Percentiles rank a stretch among this genome's conserved stretches.
phyloP scores from a whole-genome alignment of 75 land plant genomes.

The Selaginella moellendorffii region DNA sequence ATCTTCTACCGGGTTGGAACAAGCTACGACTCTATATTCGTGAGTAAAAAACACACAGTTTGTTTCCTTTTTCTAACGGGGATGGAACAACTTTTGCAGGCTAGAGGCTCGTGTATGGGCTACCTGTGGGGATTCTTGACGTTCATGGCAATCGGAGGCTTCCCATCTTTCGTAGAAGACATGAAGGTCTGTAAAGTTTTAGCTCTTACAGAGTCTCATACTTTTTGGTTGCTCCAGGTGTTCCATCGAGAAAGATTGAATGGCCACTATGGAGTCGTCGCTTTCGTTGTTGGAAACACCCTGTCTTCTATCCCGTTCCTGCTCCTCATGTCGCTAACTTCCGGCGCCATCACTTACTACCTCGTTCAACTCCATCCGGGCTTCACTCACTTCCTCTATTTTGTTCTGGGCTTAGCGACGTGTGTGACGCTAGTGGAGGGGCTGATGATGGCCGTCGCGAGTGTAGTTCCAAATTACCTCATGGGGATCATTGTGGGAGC shows the following conservation, averaged over 20 bases:
- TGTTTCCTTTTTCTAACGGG: too few relatives aligned
- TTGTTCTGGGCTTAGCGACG: neutral
- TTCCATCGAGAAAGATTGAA: neutral
- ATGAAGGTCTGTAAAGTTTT: neutral
- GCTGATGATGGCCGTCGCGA: slow-evolving; percentile 7
- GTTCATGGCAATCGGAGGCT: neutral
- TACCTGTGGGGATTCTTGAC: neutral
- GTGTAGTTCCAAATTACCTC: slow-evolving; percentile 40
- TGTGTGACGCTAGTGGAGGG: neutral
- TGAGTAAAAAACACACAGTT: neutral
- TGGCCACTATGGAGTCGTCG: slow-evolving; percentile 8
- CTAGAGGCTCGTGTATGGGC: slow-evolving; percentile 2
- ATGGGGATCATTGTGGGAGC: slow-evolving; percentile 66
- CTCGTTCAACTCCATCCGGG: slow-evolving; percentile 8
- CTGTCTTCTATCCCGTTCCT: slow-evolving; percentile 2
- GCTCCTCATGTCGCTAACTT: slow-evolving; percentile 1
- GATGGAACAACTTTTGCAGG: too few relatives aligned
- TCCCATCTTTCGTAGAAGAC: neutral
- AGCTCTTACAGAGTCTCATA: too few relatives aligned
- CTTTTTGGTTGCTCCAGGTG: slow-evolving; percentile 37
- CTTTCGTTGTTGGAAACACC: neutral
- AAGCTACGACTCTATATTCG: neutral
- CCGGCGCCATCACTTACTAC: neutral
- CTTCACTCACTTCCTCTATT: neutral
- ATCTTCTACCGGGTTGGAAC: slow-evolving; percentile 1